Evolutionary conservation across 352 stramenopile genomes (phyloP).

Genomic region (Globisporangium orthogonon): DNA sequence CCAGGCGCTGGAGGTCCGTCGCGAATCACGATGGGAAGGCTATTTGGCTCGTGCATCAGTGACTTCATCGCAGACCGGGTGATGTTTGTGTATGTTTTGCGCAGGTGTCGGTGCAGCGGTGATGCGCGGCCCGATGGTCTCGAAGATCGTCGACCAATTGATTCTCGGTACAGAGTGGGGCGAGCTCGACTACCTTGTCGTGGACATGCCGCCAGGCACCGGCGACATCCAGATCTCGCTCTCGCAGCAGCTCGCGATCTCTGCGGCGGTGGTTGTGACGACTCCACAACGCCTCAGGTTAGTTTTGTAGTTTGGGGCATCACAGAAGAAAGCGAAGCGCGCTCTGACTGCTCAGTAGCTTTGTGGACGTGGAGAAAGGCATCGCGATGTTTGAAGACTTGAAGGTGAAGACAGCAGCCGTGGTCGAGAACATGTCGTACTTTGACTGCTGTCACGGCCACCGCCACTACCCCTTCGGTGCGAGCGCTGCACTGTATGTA

Average conservation of each 20-base stretch:
- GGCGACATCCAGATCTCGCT: constrained; percentile 99
- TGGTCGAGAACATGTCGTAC: constrained; percentile 99
- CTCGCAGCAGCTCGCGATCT: constrained; percentile 96
- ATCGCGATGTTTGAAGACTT: constrained; percentile 98
- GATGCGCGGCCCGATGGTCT: constrained; percentile 98
- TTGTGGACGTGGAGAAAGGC: constrained; percentile 98
- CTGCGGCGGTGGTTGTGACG: constrained; percentile 97
- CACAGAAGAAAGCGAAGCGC: not conserved
- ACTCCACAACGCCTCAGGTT: constrained; percentile 95
- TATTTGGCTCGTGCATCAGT: not conserved
- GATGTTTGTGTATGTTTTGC: no score
- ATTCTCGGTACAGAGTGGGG: constrained; percentile 95
- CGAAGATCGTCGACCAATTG: constrained; percentile 96
- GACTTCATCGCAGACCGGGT: not conserved
- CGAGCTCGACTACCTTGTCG: constrained; percentile 98
- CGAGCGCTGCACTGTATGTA: not conserved
- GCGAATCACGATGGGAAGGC: constrained; percentile 1
- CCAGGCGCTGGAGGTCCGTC: constrained; percentile 60
- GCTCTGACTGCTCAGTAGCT: constrained; percentile 36
- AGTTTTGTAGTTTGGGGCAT: not conserved
- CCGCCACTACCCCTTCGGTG: constrained; percentile 85
- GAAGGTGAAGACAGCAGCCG: constrained; percentile 94
- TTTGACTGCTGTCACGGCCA: constrained; percentile 88
- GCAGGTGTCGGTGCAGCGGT: constrained; percentile 82
- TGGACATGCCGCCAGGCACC: constrained; percentile 98